Evolutionary conservation across 306 rosid species (phyloP).

Genomic region (Cajanus cajan): DNA sequence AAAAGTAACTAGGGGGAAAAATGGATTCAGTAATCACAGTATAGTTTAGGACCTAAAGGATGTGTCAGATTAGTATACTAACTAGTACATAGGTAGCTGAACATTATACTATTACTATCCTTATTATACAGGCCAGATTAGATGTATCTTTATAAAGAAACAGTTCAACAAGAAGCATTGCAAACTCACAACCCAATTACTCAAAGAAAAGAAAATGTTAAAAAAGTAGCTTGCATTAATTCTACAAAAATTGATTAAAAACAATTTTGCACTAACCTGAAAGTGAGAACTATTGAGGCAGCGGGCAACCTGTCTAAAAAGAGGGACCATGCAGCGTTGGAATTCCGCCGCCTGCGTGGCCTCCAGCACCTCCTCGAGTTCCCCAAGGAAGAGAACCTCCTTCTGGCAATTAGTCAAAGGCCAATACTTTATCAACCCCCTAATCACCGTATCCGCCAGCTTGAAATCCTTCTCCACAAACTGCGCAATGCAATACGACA

Average conservation of each 20-base stretch:
- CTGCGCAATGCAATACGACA: conserved; percentile 89
- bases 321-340: conserved; percentile 93
- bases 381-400: conserved; percentile 94
- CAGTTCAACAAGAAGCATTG: conserved; percentile 27
- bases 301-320: conserved; percentile 85
- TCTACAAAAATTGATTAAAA: conserved; percentile 2
- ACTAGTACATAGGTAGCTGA: conserved; percentile 12
- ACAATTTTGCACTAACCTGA: conserved; percentile 61
- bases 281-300: conserved; percentile 91
- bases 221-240: conserved; percentile 9
- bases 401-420: conserved; percentile 88
- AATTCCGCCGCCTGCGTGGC: conserved; percentile 90
- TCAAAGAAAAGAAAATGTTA: not conserved
- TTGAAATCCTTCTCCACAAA: conserved; percentile 95
- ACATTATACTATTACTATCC: not conserved
- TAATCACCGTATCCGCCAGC: conserved; percentile 81
- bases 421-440: conserved; percentile 95
- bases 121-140: conserved; percentile 1
- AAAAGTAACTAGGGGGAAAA: not conserved
- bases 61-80: not conserved
- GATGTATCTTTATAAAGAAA: not conserved
- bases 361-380: conserved; percentile 95
- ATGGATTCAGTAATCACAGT: not conserved
- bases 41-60: not conserved
- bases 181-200: not conserved